phyloP scores from a whole-genome alignment of 148 eudicot species.

The Polygonum maritimum region DNA sequence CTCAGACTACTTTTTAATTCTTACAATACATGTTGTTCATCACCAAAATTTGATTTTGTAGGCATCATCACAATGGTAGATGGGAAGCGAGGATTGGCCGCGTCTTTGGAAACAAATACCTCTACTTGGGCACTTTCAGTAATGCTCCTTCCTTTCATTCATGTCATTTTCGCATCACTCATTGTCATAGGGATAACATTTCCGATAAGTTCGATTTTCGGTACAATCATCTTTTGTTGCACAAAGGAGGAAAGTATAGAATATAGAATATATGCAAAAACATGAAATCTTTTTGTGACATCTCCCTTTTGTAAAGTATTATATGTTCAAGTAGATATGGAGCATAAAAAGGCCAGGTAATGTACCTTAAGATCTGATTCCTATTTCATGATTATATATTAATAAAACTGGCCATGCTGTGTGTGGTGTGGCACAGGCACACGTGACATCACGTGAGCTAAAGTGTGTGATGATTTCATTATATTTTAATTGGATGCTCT shows the following conservation, averaged over 20 bases:
- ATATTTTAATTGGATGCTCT: not conserved
- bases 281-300: not conserved
- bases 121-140: conserved; percentile 66
- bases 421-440: conserved; percentile 12
- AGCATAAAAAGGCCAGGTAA: conserved; percentile 5
- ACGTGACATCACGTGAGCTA: conserved; percentile 43
- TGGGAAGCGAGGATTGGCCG: conserved; percentile 77
- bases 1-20: not conserved
- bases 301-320: not conserved
- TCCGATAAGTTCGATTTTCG: not conserved
- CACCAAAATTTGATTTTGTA: conserved; percentile 15
- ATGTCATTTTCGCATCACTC: not conserved
- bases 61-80: conserved; percentile 83
- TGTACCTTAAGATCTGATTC: conserved; percentile 15
- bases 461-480: conserved; percentile 15
- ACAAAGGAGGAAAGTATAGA: not conserved
- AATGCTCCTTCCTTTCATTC: conserved; percentile 13
- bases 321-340: not conserved
- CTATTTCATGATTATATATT: conserved; percentile 1
- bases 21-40: not conserved
- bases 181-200: not conserved
- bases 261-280: not conserved
- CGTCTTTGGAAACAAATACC: conserved; percentile 56
- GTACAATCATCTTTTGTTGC: not conserved
- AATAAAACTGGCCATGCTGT: conserved; percentile 10